Conservation (phyloP, 306 rosid genomes). For the Gastrolobium bilobum region DNA sequence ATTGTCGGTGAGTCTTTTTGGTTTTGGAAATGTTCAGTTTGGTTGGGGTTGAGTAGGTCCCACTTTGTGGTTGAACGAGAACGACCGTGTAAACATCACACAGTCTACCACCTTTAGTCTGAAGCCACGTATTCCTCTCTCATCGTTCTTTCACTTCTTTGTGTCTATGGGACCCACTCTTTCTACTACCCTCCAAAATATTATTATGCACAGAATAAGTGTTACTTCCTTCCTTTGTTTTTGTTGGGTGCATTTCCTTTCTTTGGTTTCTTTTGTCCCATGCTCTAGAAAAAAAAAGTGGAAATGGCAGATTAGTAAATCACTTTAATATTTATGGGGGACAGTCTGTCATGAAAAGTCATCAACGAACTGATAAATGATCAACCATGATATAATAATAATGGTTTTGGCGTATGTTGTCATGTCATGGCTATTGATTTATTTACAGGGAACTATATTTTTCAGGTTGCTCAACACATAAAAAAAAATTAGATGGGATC, state of each 20-base stretch:
- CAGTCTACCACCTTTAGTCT: slow-evolving; percentile 29
- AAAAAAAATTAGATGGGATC: no score
- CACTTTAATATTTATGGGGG: slow-evolving; percentile 4
- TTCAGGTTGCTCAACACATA: no score
- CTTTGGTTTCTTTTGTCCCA: slow-evolving; percentile 40
- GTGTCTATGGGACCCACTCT: slow-evolving; percentile 38
- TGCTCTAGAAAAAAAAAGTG: slow-evolving; percentile 27
- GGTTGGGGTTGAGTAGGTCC: slow-evolving; percentile 44
- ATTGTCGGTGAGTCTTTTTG: slow-evolving; percentile 73
- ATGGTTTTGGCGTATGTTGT: slow-evolving; percentile 37
- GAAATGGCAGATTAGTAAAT: slow-evolving; percentile 29
- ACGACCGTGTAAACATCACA: slow-evolving; percentile 44
- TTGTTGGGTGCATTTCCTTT: slow-evolving; percentile 21
- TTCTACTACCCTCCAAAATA: slow-evolving; percentile 27
- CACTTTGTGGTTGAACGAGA: slow-evolving; percentile 48
- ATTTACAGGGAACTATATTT: no score
- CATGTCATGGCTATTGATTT: slow-evolving; percentile 11
- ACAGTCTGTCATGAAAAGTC: slow-evolving; percentile 55
- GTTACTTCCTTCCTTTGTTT: not conserved
- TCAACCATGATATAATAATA: slow-evolving; percentile 43
- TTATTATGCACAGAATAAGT: slow-evolving; percentile 3
- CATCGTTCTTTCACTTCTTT: not conserved
- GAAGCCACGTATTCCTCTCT: slow-evolving; percentile 53
- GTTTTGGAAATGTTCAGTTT: slow-evolving; percentile 36
- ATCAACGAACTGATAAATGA: slow-evolving; percentile 35